phyloP scores from a whole-genome alignment of 805 yeast species.

The Kodamaea laetipori region DNA sequence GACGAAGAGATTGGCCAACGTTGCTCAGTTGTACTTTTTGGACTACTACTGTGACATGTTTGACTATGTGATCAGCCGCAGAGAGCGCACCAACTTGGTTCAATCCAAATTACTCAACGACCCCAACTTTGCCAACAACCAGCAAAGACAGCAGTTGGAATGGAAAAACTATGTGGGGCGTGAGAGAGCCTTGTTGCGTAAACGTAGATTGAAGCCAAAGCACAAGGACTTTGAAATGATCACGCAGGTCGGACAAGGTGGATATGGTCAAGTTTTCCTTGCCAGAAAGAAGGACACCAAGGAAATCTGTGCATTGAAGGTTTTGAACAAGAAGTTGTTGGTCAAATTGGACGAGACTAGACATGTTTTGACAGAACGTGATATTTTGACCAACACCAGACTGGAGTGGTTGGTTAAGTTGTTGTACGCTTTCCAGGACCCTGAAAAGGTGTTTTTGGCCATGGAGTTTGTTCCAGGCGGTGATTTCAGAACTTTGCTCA shows the following conservation, averaged over 20 bases:
- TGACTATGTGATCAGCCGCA: conserved; percentile 85
- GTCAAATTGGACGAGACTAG: conserved; percentile 92
- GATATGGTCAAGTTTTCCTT: conserved; percentile 97
- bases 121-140: conserved; percentile 41
- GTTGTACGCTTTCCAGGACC: conserved; percentile 92
- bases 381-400: conserved; percentile 92
- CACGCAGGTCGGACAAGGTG: conserved; percentile 99
- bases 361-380: conserved; percentile 95
- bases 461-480: conserved; percentile 99
- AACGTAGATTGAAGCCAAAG: conserved; percentile 86
- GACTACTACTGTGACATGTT: conserved; percentile 96
- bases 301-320: conserved; percentile 94
- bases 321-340: conserved; percentile 81
- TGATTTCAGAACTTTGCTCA: conserved; percentile 90
- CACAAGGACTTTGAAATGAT: conserved; percentile 95
- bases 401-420: conserved; percentile 95
- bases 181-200: conserved; percentile 82
- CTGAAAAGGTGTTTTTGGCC: conserved; percentile 86
- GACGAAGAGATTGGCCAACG: conserved; percentile 83
- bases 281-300: conserved; percentile 93
- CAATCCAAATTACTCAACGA: conserved; percentile 56
- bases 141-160: conserved; percentile 41
- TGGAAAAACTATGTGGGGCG: conserved; percentile 82
- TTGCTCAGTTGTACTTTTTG: conserved; percentile 88
- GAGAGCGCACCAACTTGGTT: conserved; percentile 77